Evolutionary conservation across 2,329 filamentous ascomycete species (phyloP).

Genomic region (Mycosphaerella sp.): DNA sequence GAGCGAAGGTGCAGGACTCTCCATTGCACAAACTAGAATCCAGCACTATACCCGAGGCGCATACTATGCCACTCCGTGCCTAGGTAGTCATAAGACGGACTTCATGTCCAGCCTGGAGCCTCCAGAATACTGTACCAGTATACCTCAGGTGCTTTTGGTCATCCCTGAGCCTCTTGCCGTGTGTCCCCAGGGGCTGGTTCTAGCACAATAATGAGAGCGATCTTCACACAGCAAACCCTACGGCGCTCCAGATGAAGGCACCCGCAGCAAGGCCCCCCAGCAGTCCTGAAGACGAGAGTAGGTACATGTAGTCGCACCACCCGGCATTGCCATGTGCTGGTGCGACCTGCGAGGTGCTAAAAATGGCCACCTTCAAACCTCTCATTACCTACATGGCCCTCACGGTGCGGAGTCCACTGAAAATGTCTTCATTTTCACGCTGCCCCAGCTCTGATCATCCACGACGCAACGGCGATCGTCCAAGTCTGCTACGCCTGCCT

Average conservation of each 20-base stretch:
- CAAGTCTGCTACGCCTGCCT: background rate
- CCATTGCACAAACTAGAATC: constrained; percentile 2
- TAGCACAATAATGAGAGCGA: too few species aligned
- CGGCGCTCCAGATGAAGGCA: too few species aligned
- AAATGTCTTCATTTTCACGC: background rate
- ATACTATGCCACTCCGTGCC: too few species aligned
- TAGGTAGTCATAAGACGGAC: constrained; percentile 11
- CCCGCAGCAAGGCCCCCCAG: background rate
- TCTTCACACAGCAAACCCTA: too few species aligned
- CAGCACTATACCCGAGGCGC: constrained; percentile 12
- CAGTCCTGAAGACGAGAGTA: background rate
- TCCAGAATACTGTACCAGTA: too few species aligned
- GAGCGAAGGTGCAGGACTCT: constrained; percentile 8
- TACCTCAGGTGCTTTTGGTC: background rate
- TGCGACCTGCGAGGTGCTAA: constrained; percentile 3
- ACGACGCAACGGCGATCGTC: background rate
- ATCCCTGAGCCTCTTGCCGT: constrained; percentile 8
- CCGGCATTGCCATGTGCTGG: constrained; percentile 5
- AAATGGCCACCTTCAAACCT: background rate
- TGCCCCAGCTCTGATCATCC: background rate
- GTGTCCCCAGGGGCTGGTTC: too few species aligned
- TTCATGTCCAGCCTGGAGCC: constrained; percentile 7
- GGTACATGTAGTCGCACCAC: background rate
- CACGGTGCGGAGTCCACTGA: background rate
- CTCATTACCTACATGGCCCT: background rate